Evolutionary conservation across 1,284 basidiomycete species (phyloP), one percentile per base, ranked within the genome.

Genomic region (Pseudozyma flocculosa): DNA sequence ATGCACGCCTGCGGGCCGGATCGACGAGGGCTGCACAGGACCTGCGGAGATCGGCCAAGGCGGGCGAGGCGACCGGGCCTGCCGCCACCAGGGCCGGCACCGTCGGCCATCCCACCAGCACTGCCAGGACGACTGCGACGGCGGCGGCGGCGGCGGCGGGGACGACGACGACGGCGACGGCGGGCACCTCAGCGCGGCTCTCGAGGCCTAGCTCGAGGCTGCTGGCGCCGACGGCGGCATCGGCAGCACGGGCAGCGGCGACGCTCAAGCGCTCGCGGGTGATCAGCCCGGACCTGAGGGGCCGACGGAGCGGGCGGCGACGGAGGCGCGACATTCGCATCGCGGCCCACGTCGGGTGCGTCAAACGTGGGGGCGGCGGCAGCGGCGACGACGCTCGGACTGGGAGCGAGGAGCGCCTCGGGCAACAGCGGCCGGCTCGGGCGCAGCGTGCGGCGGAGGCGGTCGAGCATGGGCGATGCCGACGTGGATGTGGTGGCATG

Each of bases 391-490:
- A 59, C 49, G 22, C 48, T 51, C 1, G 21, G n/a, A 4, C 17
- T 36, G 7, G 42, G 32, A n/a, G 22, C 44, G 19, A 19, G 37
- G 17, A 48, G 30, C 11, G 15, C 18, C 1, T 41, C 19, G 40
- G 40, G 40, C 5, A 14, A 4, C 21, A 9, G 17, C 17, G 18
- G 17, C 5, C 7, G 40, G 18, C 4, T 41, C 10, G 40, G 40
- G 23, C 40, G 40, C 4, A 41, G 23, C 18, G 29, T 30, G 2
- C 36, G 51, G 17, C 24, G 42, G 40, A 46, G 61, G 18, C 45
- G 61, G 15, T 60, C 56, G 29, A 56, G 53, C 39, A 55, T 53
- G 5, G 61, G 56, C 21, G 49, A 64, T 21, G 53, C 50, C 13
- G 56, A 46, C 23, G 37, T 64, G n/a, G 61, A 64, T 39, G 45